Base-by-base conservation (phyloP, 2,329 filamentous ascomycete species). In the Boeremia lycopersici region DNA sequence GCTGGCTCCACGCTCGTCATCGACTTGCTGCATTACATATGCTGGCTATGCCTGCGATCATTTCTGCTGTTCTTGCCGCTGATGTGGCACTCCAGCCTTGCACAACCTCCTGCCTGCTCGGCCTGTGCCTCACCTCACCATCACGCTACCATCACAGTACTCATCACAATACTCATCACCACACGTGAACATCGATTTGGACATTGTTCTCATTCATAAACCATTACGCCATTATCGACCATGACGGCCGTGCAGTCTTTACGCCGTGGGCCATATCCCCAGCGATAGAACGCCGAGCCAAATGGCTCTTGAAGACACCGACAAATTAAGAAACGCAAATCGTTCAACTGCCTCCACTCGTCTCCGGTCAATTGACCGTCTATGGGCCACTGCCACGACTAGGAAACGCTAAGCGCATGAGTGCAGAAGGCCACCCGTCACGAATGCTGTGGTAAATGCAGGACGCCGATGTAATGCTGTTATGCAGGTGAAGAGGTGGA, bases 391-490 rank as follows among this genome's bases (percentile, higher is more conserved):
- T 56, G 54, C 57, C 53, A 55, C 31, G 19, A 47, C 51, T 62
- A 63, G 59, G 56, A 69, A 70, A 67, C 65, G 69, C 70, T 72
- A 40, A 65, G 60, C 62, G 65, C 64, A 63, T 55, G 55, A 48
- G 56, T 43, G 55, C 59, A 63, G 44, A 62, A 56, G 40, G 51
- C 62, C 58, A 44, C 54, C 61, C 41, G 17, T 53, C 9, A 34
- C 48, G 3, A 7, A 36, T 33, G 31, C 29, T 36, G 42, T 28
- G 36, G 30, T 44, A 49, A 54, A 67, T 64, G 58, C 62, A 64
- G 48, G 57, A 68, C 70, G 64, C 70, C 69, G 33, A 60, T 68
- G 60, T 56, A 63, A 73, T 69, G 70, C 67, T 65, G 63, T 53
- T 64, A 70, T 71, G 66, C 65, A 63, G 42, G 49, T 54, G 48